These are phyloP conservation scores for Pelargonium myrrhifolium DNA, from an alignment of 441 rosid genomes.

Conservation along the genomic window DNA sequence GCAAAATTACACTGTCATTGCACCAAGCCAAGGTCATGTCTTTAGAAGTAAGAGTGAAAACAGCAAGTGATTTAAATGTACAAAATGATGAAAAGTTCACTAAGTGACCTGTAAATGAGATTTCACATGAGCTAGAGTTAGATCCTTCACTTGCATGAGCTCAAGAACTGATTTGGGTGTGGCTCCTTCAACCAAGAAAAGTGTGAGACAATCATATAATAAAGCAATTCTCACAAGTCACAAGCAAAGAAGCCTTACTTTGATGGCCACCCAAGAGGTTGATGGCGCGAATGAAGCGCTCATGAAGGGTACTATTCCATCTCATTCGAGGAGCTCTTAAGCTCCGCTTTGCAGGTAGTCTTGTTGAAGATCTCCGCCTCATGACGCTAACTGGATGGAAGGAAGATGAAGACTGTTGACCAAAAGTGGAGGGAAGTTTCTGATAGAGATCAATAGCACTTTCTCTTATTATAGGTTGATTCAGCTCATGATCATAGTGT, in stretches of 20 bases:
- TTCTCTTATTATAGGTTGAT: too few relatives aligned
- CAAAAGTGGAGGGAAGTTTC: too few relatives aligned
- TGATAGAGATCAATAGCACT: too few relatives aligned
- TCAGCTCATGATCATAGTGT: too few relatives aligned
- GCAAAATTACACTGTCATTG: too few relatives aligned
- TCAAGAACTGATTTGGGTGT: background rate
- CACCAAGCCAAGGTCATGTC: too few relatives aligned
- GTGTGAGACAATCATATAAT: background rate
- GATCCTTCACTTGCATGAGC: background rate
- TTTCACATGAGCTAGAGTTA: background rate
- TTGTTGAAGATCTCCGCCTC: too few relatives aligned
- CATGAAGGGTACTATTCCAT: constrained; percentile 14
- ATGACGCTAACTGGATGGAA: too few relatives aligned
- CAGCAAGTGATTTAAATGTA: too few relatives aligned
- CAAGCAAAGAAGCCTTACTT: background rate
- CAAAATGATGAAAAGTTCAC: too few relatives aligned
- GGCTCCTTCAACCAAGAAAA: background rate
- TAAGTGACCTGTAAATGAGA: constrained; percentile 9
- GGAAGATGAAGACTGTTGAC: too few relatives aligned
- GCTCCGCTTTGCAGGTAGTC: background rate
- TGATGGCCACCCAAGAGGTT: constrained; percentile 17
- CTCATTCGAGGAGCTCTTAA: constrained; percentile 16
- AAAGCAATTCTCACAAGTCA: background rate
- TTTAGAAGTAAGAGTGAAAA: too few relatives aligned
- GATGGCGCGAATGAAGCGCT: constrained; percentile 16